Base-by-base conservation (phyloP, 1,284 basidiomycete species). In the Phellopilus nigrolimitatus region DNA sequence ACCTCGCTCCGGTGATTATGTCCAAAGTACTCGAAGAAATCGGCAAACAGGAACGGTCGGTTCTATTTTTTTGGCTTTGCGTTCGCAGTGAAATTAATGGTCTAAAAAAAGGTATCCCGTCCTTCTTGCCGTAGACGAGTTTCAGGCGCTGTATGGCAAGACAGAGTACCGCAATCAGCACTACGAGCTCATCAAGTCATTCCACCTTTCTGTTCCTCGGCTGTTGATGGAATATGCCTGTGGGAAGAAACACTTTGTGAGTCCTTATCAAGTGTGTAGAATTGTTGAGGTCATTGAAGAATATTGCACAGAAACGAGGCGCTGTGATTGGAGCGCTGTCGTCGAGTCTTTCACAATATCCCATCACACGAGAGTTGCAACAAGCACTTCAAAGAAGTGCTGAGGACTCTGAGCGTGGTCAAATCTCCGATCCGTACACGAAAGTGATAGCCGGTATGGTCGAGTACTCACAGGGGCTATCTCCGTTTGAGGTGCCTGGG, bases 81-180 rank as follows among this genome's bases (percentile, higher is more conserved):
- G 37, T 42, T 53, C 15, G 10, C 25, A 25, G 8, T 38, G 54
- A 25, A 21, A 38, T 47, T 59, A 19, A 47, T 17, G 15, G 47
- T 9, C 19, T 12, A 40, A 34, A 25, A 15, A 7, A 48, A 85
- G 74, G 47, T 66, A 72, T 64, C 90, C 94, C 0, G 84, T 97
- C 1, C 67, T 97, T 4, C 69, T 95, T 24, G 93, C 91, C 0
- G 69, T 97, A 0, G 95, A 97, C 62, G 91, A 95, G 59, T 81
- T 87, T 60, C 93, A 97, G 64, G 76, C 88, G 0, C 70, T 97
- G 28, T 95, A 91, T 65, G 72, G 78, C 61, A 76, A 75, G 42
- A 80, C 85, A 0, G 65, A 72, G 15, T 97, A 97, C 71, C 80
- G 84, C 36, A 84, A 92, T 53, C 88, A 91, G 1, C 83, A 88